Base-by-base conservation (phyloP, 2,329 filamentous ascomycete genomes). In the Fonsecaea multimorphosa region DNA sequence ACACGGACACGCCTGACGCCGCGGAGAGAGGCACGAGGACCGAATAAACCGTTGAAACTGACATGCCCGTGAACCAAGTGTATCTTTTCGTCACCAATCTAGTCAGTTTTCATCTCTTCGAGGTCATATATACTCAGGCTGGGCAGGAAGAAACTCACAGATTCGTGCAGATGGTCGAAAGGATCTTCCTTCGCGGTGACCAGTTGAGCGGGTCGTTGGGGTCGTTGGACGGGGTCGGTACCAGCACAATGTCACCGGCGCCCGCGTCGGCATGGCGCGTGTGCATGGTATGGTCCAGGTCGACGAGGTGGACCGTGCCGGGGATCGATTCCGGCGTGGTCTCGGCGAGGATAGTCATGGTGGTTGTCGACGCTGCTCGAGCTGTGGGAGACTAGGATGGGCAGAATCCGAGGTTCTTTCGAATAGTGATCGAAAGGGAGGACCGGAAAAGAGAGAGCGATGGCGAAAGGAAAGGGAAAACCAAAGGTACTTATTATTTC, bases 191-290 rank as follows among this genome's bases (percentile, higher is more conserved):
- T 27, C 70, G 58, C 24, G 70, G 72, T 2, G 72, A 68, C 77
- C 78, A 79, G 56, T 78, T 79, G 54, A 79, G 68, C 7, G 78
- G 78, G 60, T 80, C 78, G 62, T 79, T 76, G 1, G 78, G 78
- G 64, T 80, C 76, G 29, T 71, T 65, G 7, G 76, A 78, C 3
- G 79, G 79, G 1, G 69, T 68, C 1, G 78, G 78, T 1, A 76
- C 72, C 9, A 78, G 73, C 5, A 78, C 70, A 27, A 79, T 74
- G 49, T 77, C 74, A 11, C 63, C 51, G n/a, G 72, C 58, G 14
- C 38, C 58, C 24, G 69, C 68, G 12, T 64, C 31, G 14, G 65
- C 65, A 32, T 67, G 65, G 24, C 65, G 62, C n/a, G 58, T 70
- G 29, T 70, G 72, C 29, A 71, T 68, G 16, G 63, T 68, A 29